Conservation (phyloP, 805 yeast species). For the Torulaspora microellipsoides region DNA sequence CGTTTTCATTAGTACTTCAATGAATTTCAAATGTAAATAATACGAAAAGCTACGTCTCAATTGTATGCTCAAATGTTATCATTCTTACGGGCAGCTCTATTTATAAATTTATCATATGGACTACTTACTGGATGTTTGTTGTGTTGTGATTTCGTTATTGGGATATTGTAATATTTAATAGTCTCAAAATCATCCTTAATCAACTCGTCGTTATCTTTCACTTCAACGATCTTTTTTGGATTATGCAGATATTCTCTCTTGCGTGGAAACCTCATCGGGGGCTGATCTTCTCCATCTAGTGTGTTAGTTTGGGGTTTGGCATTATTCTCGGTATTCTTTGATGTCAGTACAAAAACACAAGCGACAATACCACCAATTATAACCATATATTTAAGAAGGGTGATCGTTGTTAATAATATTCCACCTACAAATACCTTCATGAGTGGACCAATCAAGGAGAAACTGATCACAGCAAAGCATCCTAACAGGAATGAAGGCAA, state of each 20-base stretch:
- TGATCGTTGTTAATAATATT: conserved; percentile 22
- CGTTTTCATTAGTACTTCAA: conserved; percentile 19
- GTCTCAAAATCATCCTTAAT: conserved; percentile 18
- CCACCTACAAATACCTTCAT: conserved; percentile 23
- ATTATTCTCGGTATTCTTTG: conserved; percentile 6
- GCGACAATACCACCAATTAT: conserved; percentile 22
- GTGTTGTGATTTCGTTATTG: conserved; percentile 20
- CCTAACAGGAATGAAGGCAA: conserved; percentile 26
- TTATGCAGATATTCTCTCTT: background rate
- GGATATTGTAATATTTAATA: conserved; percentile 25
- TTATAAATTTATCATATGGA: conserved; percentile 12
- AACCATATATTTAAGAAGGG: conserved; percentile 19
- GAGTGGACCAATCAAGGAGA: conserved; percentile 25
- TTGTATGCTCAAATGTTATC: background rate
- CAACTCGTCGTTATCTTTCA: conserved; percentile 1
- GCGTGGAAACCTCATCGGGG: background rate
- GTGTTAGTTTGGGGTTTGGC: no score
- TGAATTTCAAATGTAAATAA: background rate
- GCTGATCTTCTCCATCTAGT: no score
- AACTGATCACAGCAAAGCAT: conserved; percentile 14
- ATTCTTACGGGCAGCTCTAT: conserved; percentile 9
- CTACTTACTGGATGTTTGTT: conserved; percentile 5
- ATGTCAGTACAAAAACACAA: conserved; percentile 10
- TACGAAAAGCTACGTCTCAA: background rate
- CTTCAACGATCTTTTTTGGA: background rate